Percentiles rank a stretch among this genome's conserved stretches.
Conservation (phyloP, 176 grass and related monocot species). For the Hordeum vulgare region DNA sequence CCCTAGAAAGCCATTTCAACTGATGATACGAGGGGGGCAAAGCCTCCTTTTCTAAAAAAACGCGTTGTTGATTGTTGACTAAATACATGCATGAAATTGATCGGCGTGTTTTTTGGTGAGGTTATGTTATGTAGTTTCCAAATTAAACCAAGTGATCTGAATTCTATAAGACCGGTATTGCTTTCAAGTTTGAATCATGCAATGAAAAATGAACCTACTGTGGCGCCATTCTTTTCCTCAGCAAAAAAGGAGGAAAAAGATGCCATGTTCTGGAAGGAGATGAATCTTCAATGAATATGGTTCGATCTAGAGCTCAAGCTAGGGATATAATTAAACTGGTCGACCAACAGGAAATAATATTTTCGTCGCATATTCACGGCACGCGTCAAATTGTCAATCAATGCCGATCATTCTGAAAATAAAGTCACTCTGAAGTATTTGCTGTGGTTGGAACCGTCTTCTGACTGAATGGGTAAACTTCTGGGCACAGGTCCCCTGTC, state of each 20-base stretch:
- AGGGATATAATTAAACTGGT: not conserved
- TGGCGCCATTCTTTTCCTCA: not conserved
- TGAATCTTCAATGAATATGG: not conserved
- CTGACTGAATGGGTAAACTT: not conserved
- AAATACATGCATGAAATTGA: not conserved
- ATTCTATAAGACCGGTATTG: not conserved
- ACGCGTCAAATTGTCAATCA: not conserved
- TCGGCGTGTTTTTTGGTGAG: not conserved
- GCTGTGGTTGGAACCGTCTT: not conserved
- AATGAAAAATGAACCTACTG: not conserved
- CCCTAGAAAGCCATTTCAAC: not conserved
- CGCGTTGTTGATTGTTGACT: conserved; percentile 11
- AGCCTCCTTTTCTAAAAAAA: too few relatives aligned
- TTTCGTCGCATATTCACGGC: not conserved
- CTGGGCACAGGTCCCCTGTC: not conserved
- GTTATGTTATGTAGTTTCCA: not conserved
- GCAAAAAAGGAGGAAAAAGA: not conserved
- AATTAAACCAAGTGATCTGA: not conserved
- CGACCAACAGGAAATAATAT: not conserved
- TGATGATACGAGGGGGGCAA: not conserved
- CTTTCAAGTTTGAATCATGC: not conserved
- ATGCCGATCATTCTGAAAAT: not conserved
- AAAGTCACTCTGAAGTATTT: conserved; percentile 24
- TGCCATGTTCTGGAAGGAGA: not conserved
- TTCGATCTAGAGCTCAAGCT: not conserved